Percentiles rank a stretch among this genome's conserved stretches.
Conservation (phyloP, 768 basidiomycete genomes). For the Pleurotus tuber-regium region DNA sequence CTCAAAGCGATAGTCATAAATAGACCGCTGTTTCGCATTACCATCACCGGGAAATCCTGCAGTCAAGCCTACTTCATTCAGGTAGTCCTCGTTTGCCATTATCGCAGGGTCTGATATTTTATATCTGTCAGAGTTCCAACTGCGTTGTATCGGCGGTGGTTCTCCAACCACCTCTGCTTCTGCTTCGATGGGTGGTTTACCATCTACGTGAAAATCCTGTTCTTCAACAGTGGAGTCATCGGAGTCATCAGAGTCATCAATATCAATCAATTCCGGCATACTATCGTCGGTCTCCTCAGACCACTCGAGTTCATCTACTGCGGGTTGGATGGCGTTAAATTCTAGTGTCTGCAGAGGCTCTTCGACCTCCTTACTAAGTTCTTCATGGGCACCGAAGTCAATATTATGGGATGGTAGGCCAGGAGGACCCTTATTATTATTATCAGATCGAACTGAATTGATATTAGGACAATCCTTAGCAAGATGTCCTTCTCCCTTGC, state of each 20-base stretch:
- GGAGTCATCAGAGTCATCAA: not conserved
- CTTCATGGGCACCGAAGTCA: not conserved
- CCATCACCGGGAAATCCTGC: not conserved
- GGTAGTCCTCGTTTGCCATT: not conserved
- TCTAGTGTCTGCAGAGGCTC: not conserved
- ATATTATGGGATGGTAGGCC: not conserved
- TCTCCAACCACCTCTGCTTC: too few species aligned
- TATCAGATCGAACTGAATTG: conserved; percentile 12
- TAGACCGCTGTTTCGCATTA: not conserved
- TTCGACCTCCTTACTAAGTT: not conserved
- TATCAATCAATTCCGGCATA: not conserved
- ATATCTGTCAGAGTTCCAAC: not conserved
- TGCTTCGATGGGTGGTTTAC: too few species aligned
- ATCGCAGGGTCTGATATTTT: not conserved
- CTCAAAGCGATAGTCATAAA: not conserved
- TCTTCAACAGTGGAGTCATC: too few species aligned
- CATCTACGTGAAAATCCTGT: too few species aligned
- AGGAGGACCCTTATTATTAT: not conserved
- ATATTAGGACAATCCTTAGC: conserved; percentile 25
- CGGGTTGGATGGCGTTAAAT: not conserved
- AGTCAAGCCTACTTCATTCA: not conserved
- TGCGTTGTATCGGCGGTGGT: not conserved
- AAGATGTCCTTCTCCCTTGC: conserved; percentile 24
- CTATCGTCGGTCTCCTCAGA: not conserved
- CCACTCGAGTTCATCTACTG: not conserved